Percentiles rank a stretch among this genome's conserved stretches.
Evolutionary conservation across 1,284 basidiomycete genomes (phyloP).

Genomic region (Trametes polyzona): DNA sequence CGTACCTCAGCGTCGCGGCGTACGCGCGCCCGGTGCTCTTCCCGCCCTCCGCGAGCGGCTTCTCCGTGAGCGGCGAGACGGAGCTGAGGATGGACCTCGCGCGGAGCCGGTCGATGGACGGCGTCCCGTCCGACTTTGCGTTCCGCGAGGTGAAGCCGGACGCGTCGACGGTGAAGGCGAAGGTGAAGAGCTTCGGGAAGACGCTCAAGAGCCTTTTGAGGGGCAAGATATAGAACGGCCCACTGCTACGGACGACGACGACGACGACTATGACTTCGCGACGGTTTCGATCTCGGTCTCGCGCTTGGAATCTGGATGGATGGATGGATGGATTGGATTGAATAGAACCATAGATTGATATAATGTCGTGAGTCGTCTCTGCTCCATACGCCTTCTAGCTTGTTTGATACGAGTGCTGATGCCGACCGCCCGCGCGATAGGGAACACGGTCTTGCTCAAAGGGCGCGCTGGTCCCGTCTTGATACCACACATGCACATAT

Average conservation of each 20-base stretch:
- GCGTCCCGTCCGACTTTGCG: constrained; percentile 23
- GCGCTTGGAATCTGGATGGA: neutral
- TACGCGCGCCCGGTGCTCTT: constrained; percentile 16
- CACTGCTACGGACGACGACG: no score
- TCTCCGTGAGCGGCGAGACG: constrained; percentile 61
- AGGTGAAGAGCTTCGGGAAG: constrained; percentile 47
- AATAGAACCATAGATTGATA: constrained; percentile 1
- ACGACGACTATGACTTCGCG: no score
- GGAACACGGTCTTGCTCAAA: no score
- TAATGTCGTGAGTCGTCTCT: constrained; percentile 9
- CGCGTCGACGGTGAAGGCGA: constrained; percentile 33
- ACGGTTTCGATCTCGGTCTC: neutral
- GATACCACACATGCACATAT: constrained; percentile 29
- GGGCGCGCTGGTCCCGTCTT: neutral
- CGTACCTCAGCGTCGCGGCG: constrained; percentile 13
- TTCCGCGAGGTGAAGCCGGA: constrained; percentile 20
- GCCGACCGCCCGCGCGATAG: neutral
- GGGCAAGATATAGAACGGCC: constrained; percentile 10
- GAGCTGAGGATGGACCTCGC: constrained; percentile 61
- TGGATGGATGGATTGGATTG: neutral
- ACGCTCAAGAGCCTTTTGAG: constrained; percentile 46
- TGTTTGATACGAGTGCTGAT: neutral
- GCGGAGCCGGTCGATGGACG: constrained; percentile 38
- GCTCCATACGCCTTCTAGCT: neutral
- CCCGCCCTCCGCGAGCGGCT: constrained; percentile 19